phyloP scores from a whole-genome alignment of 2,329 filamentous ascomycete genomes.

The Lachnellula arida region DNA sequence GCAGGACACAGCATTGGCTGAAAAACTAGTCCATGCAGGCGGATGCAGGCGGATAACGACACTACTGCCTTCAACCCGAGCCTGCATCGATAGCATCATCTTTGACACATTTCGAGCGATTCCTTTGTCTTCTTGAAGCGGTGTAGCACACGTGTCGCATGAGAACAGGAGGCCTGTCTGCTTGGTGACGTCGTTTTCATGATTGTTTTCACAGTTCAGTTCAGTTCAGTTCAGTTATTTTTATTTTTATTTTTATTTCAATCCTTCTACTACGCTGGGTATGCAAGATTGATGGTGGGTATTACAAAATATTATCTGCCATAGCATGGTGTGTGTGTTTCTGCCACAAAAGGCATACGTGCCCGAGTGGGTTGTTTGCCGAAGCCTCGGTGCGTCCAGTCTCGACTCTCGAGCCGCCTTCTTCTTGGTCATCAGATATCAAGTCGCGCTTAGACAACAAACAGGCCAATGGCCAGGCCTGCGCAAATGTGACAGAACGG shows the following conservation, averaged over 20 bases:
- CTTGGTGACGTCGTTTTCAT: constrained; percentile 13
- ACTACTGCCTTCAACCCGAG: neutral
- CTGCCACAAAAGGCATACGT: neutral
- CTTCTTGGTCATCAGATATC: constrained; percentile 2
- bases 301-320: neutral
- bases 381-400: constrained; percentile 3
- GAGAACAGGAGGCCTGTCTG: constrained; percentile 10
- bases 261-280: neutral
- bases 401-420: constrained; percentile 1
- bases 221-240: neutral
- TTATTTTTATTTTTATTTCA: neutral
- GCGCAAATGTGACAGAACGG: neutral
- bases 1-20: constrained; percentile 10
- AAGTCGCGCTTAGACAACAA: constrained; percentile 4
- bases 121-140: constrained; percentile 3
- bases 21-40: constrained; percentile 7
- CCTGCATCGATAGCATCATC: constrained; percentile 10
- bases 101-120: neutral
- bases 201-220: neutral
- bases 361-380: neutral
- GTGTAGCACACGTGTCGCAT: constrained; percentile 19
- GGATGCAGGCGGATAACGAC: constrained; percentile 8
- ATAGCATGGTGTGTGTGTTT: neutral
- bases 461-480: neutral
- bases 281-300: neutral